A percentile compares a stretch with the other conserved stretches of the same genome.
These are phyloP conservation scores for Syzygium aromaticum DNA, from an alignment of 345 rosid genomes.

Conservation along the genomic window DNA sequence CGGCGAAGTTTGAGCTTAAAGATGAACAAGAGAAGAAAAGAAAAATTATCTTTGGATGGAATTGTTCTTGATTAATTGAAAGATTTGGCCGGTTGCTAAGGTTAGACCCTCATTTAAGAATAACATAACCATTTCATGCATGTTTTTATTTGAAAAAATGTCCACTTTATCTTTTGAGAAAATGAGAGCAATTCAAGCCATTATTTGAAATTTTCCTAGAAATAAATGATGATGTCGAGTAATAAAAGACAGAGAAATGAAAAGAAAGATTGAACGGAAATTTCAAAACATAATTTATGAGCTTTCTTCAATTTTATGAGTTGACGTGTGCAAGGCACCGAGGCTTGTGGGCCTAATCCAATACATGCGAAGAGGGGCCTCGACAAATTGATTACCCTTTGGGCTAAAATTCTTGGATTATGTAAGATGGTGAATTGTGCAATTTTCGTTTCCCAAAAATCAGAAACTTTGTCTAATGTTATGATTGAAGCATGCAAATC, in stretches of 20 bases:
- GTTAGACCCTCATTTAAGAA: too few species aligned
- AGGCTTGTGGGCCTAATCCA: not conserved
- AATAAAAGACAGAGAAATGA: not conserved
- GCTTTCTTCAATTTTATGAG: too few species aligned
- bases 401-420: not conserved
- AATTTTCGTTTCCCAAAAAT: not conserved
- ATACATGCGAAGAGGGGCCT: not conserved
- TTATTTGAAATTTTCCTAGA: too few species aligned
- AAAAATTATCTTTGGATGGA: too few species aligned
- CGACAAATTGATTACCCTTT: not conserved
- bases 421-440: not conserved
- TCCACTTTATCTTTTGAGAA: too few species aligned
- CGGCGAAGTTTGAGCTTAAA: too few species aligned
- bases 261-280: not conserved
- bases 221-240: not conserved
- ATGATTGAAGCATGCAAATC: not conserved
- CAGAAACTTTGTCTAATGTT: not conserved
- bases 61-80: too few species aligned
- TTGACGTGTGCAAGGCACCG: too few species aligned
- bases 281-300: too few species aligned
- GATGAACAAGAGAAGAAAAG: not conserved
- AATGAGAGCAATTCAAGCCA: not conserved
- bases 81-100: too few species aligned
- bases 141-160: too few species aligned
- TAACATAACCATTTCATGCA: too few species aligned